Evolutionary conservation across 495 filamentous ascomycete species (phyloP), one percentile per base, ranked within the genome.

Genomic region (Xylaria grammica): DNA sequence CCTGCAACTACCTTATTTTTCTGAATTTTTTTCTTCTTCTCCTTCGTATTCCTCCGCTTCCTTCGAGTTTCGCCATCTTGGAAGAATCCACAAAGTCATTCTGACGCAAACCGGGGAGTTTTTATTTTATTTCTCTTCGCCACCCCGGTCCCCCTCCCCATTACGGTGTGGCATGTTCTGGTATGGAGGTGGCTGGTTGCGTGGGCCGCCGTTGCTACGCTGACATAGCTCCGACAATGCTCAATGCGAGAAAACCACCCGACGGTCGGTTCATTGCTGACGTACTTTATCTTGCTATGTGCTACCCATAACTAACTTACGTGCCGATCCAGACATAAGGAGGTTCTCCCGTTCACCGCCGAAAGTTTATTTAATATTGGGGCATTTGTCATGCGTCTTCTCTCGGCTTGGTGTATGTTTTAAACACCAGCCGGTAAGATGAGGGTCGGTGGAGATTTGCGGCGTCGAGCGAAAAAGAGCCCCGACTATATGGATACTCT

Each of bases 11-110:
- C n/a, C n/a, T n/a, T n/a, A n/a, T n/a, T n/a, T n/a, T n/a, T 32
- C 22, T 17, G 51, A 7, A 8, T 36, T 36, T 36, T 15, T 34
- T 54, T 20, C n/a, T 32, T 29, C 27, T 15, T 51, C 27, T 8
- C 17, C 27, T 49, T 52, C 4, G 32, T 27, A 26, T 44, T 57
- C 54, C 30, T 36, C 20, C 17, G 6, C 38, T 57, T 57, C 54
- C 54, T 57, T 44, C 38, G 17, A 30, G 54, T 44, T 57, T 45
- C 54, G 54, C 15, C 5, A 45, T 24, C 38, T 30, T 45, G 13
- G 15, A 56, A 48, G 3, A 3, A 11, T n/a, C 40, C 8, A 44
- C 32, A 5, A 4, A 5, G 11, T 36, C 5, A 36, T n/a, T 36
- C 32, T 36, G 11, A 36, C 32, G 11, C 11, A 11, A 36, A 36